Evolutionary conservation across 2,329 filamentous ascomycete species (phyloP).

Genomic region (Zelopaecilomyces penicillatus): DNA sequence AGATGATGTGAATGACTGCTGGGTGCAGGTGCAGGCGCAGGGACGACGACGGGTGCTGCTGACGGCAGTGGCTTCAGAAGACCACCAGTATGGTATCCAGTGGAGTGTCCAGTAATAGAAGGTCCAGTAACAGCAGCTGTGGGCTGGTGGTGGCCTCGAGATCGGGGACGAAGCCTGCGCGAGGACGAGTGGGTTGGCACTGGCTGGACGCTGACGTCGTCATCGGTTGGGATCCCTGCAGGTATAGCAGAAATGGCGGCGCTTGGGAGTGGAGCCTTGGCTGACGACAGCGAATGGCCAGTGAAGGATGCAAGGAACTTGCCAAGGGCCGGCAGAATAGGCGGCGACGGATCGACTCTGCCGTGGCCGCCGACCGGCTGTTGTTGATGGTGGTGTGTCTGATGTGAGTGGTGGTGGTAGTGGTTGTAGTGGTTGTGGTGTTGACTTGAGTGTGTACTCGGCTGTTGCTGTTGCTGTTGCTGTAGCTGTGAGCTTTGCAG

Average conservation of each 20-base stretch:
- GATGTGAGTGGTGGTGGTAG: conserved; percentile 1
- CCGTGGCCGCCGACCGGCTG: no score
- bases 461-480: conserved; percentile 3
- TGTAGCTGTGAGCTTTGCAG: not conserved
- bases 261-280: not conserved
- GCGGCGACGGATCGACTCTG: conserved; percentile 2
- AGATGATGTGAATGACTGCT: no score
- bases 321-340: conserved; percentile 4
- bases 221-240: conserved; percentile 20
- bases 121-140: no score
- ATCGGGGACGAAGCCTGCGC: no score
- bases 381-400: conserved; percentile 1
- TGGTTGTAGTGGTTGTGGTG: not conserved
- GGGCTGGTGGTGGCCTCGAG: no score
- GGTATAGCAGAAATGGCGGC: conserved; percentile 9
- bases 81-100: no score
- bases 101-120: no score
- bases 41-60: no score
- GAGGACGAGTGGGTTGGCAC: not conserved
- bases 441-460: no score
- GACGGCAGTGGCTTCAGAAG: no score
- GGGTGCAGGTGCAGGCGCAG: no score
- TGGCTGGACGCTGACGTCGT: conserved; percentile 19
- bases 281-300: conserved; percentile 1
- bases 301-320: conserved; percentile 11